Base-by-base conservation (phyloP, 2,329 filamentous ascomycete species). In the Thermochaetoides dissita region DNA sequence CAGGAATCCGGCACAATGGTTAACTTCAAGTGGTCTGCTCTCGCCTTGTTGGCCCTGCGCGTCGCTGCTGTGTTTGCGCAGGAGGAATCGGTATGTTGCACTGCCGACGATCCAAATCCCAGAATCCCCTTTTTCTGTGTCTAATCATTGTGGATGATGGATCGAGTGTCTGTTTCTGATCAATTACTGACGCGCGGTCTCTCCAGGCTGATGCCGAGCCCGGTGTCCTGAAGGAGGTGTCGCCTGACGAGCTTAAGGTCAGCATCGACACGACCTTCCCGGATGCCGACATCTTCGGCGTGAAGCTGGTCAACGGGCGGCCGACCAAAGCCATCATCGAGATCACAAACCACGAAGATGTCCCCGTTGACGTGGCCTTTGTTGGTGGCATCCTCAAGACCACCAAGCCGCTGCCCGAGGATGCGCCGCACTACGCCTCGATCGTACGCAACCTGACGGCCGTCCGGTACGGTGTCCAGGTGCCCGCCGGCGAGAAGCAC, bases 251-350 rank as follows among this genome's bases (percentile, higher is more conserved):
- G 51, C 61, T 82, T 55, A 75, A 77, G 49, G 78, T 83, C 60
- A 74, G 79, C 42, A 64, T 81, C 53, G 71, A 72, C 51, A 72
- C 80, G 46, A 69, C 68, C 60, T 74, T 78, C 68, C 65, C 75
- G 64, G 68, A 81, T 58, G 61, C 79, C 67, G 85, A 93, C 68
- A 80, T 94, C 63, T 91, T 95, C 54, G 91, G 89, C 55, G 79
- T 96, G 54, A 94, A 94, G 75, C 79, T 96, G 53, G 76, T 96
- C 69, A 98, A 98, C 61, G 86, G 87, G 57, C 80, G 81, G 51
- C 77, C 86, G 35, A 94, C 87, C 49, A 78, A 84, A 62, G 82
- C 87, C 32, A 65, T 93, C 41, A 67, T 98, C 54, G 79, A 86
- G 56, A 71, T 98, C 60, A 75, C 71, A 61, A 98, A 98, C 70